These are phyloP conservation scores for Echites panduratus DNA, from an alignment of 257 asterid genomes.

Conservation along the genomic window DNA sequence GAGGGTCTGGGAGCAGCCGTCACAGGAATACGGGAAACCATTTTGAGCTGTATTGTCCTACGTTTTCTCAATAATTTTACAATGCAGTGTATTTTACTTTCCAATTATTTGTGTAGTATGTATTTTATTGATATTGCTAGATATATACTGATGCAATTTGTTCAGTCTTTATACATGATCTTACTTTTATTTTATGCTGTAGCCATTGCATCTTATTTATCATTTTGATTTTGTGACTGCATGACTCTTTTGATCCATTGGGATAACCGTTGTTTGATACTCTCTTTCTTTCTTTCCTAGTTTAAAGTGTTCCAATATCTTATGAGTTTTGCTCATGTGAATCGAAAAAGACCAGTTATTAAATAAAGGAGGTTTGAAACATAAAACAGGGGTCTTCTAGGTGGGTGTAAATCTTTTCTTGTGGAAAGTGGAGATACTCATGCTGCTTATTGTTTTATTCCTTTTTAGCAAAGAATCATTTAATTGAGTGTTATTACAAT, in stretches of 20 bases:
- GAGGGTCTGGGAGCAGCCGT: slow-evolving; percentile 69
- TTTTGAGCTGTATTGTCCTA: slow-evolving; percentile 33
- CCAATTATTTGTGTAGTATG: neutral
- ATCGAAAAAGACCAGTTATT: no score
- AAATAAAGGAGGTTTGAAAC: neutral
- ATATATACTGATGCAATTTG: neutral
- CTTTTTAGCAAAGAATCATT: neutral
- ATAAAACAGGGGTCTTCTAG: neutral
- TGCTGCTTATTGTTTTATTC: neutral
- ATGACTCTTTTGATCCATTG: neutral
- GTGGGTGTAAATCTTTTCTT: neutral
- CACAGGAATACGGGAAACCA: slow-evolving; percentile 57
- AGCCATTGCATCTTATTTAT: neutral
- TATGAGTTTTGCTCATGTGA: no score
- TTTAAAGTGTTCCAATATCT: neutral
- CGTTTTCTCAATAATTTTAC: neutral
- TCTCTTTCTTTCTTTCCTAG: neutral
- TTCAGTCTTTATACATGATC: neutral
- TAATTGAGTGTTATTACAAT: neutral
- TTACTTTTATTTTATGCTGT: slow-evolving; percentile 14
- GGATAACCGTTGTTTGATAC: neutral
- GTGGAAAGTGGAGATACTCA: neutral
- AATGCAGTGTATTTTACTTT: neutral
- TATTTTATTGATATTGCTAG: neutral
- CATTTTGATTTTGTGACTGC: neutral